Evolutionary conservation across 768 basidiomycete species (phyloP).

Genomic region (Leucocoprinus sp.): DNA sequence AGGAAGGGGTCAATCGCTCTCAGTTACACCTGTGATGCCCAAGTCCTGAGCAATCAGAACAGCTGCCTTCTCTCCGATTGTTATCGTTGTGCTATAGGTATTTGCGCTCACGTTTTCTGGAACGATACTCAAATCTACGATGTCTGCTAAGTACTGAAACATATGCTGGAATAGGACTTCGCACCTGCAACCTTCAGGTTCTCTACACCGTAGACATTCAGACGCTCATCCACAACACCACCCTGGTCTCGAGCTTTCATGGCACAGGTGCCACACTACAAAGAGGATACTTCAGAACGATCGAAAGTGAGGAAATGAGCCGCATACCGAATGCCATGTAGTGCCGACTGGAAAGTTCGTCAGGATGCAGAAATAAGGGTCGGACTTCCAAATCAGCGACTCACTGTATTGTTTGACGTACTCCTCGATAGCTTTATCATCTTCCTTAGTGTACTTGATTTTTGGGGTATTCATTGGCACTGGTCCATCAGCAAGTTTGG

Average conservation of each 20-base stretch:
- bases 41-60: slow-evolving; percentile 51
- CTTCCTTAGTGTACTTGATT: slow-evolving; percentile 32
- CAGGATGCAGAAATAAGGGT: neutral
- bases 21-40: slow-evolving; percentile 17
- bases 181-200: slow-evolving; percentile 52
- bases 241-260: slow-evolving; percentile 54
- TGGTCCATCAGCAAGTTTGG: slow-evolving; percentile 19
- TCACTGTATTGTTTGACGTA: slow-evolving; percentile 26
- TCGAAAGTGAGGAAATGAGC: neutral
- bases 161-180: slow-evolving; percentile 7
- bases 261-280: slow-evolving; percentile 54
- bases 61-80: slow-evolving; percentile 57
- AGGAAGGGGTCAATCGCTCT: slow-evolving; percentile 9
- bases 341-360: slow-evolving; percentile 24
- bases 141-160: neutral
- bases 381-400: slow-evolving; percentile 7
- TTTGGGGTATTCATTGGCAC: slow-evolving; percentile 26
- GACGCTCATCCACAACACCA: slow-evolving; percentile 54
- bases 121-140: slow-evolving; percentile 29
- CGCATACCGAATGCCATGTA: slow-evolving; percentile 37
- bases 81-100: slow-evolving; percentile 33
- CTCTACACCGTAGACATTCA: slow-evolving; percentile 55
- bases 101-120: slow-evolving; percentile 34
- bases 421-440: slow-evolving; percentile 34
- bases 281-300: neutral